A percentile compares a stretch with the other conserved stretches of the same genome.
These are phyloP conservation scores for Eucalyptus urophylla DNA, from an alignment of 345 rosid species.

Conservation along the genomic window DNA sequence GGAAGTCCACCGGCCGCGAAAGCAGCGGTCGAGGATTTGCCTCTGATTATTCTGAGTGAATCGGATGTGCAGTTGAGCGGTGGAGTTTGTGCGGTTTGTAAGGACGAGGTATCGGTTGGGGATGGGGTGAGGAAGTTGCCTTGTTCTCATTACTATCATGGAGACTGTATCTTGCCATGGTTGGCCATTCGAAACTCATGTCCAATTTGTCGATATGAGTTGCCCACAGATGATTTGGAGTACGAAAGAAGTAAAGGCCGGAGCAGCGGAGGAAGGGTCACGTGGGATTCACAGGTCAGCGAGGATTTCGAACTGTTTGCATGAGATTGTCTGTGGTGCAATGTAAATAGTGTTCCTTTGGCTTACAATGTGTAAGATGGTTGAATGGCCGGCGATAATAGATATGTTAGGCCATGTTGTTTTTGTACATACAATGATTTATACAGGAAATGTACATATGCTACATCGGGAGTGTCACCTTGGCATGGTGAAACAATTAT, in stretches of 20 bases:
- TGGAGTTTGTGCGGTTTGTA: slow-evolving; percentile 36
- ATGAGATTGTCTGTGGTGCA: neutral
- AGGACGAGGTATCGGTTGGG: slow-evolving; percentile 24
- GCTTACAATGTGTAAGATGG: neutral
- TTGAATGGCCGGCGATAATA: neutral
- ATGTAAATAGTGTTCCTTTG: neutral
- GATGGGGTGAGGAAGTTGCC: slow-evolving; percentile 32
- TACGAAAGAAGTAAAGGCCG: slow-evolving; percentile 19
- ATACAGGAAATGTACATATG: neutral
- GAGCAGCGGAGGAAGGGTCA: neutral
- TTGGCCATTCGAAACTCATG: slow-evolving; percentile 36
- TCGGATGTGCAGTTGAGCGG: slow-evolving; percentile 11
- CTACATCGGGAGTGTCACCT: neutral
- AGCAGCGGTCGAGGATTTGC: slow-evolving; percentile 26
- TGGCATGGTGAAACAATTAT: neutral
- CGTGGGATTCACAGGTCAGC: slow-evolving; percentile 2
- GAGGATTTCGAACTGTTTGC: slow-evolving; percentile 10
- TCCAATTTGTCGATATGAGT: slow-evolving; percentile 40
- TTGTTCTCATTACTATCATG: slow-evolving; percentile 36
- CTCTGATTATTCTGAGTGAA: slow-evolving; percentile 12
- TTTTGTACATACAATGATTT: neutral
- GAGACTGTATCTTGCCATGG: slow-evolving; percentile 43
- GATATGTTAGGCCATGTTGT: neutral
- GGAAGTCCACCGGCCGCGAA: slow-evolving; percentile 36
- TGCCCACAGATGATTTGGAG: slow-evolving; percentile 40